These are phyloP conservation scores for Apiospora rasikravindrae DNA, from an alignment of 2,329 filamentous ascomycete genomes.

Conservation along the genomic window DNA sequence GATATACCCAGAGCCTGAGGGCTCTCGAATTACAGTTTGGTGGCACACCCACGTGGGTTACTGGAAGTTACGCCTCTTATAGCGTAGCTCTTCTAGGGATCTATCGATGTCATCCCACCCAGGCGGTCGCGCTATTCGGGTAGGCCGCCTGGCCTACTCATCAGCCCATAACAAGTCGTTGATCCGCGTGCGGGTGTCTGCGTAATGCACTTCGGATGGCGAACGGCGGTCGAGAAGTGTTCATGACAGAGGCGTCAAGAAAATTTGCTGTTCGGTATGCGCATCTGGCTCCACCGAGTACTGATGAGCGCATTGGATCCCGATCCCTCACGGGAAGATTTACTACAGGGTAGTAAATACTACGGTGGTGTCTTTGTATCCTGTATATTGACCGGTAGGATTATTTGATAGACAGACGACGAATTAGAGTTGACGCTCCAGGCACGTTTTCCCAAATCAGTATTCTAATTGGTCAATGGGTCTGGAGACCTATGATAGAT, in stretches of 20 bases:
- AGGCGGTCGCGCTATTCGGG: neutral
- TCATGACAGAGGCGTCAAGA: neutral
- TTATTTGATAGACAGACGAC: slow-evolving; percentile 23
- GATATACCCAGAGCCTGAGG: neutral
- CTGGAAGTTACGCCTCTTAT: neutral
- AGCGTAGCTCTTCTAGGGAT: neutral
- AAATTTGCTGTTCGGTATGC: neutral
- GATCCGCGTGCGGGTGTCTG: neutral
- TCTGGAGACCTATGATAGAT: neutral
- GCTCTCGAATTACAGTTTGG: slow-evolving; percentile 2
- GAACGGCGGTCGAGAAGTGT: neutral
- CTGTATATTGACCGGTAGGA: neutral
- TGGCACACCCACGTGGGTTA: slow-evolving; percentile 5
- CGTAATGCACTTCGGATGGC: neutral
- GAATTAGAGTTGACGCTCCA: slow-evolving; percentile 32
- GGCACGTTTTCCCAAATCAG: slow-evolving; percentile 30
- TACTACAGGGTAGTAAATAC: slow-evolving; percentile 27
- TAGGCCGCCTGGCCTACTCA: neutral
- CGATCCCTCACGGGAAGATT: neutral
- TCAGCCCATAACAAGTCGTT: neutral
- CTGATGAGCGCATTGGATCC: neutral
- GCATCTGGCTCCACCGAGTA: neutral
- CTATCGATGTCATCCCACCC: neutral
- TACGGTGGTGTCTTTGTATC: slow-evolving; percentile 1
- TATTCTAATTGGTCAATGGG: neutral